Conservation (phyloP, 805 yeast species). For the Yamadazyma olivae region DNA sequence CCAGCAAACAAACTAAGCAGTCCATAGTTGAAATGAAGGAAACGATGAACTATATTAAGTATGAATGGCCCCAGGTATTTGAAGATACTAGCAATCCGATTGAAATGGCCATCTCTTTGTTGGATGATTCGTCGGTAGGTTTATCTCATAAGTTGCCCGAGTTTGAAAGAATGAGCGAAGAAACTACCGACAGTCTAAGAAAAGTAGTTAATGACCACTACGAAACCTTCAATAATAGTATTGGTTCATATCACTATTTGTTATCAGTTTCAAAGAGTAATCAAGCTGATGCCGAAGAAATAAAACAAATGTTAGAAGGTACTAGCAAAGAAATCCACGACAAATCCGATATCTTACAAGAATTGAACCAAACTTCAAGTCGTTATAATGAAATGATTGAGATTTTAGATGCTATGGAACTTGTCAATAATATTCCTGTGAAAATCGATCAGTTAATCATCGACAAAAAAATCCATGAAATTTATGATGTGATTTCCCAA, state of each 20-base stretch:
- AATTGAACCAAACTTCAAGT: constrained; percentile 60
- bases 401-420: constrained; percentile 63
- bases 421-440: constrained; percentile 55
- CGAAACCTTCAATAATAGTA: constrained; percentile 79
- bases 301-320: constrained; percentile 46
- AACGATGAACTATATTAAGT: constrained; percentile 31
- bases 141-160: constrained; percentile 70
- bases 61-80: constrained; percentile 44
- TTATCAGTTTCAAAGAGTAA: constrained; percentile 62
- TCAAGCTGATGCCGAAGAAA: constrained; percentile 50
- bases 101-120: constrained; percentile 75
- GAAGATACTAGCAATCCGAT: constrained; percentile 65
- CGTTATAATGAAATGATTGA: constrained; percentile 68
- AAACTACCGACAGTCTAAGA: constrained; percentile 57
- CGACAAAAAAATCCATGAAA: constrained; percentile 67
- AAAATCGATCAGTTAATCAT: constrained; percentile 63
- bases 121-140: constrained; percentile 91
- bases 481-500: constrained; percentile 51
- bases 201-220: constrained; percentile 76
- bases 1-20: constrained; percentile 14
- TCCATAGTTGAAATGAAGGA: constrained; percentile 35
- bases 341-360: constrained; percentile 56
- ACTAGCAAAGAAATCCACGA: constrained; percentile 51
- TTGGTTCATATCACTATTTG: constrained; percentile 79
- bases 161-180: constrained; percentile 57